Evolutionary conservation across 441 rosid genomes (phyloP), one percentile per base, ranked within the genome.

Genomic region (Pelargonium cotyledonis): DNA sequence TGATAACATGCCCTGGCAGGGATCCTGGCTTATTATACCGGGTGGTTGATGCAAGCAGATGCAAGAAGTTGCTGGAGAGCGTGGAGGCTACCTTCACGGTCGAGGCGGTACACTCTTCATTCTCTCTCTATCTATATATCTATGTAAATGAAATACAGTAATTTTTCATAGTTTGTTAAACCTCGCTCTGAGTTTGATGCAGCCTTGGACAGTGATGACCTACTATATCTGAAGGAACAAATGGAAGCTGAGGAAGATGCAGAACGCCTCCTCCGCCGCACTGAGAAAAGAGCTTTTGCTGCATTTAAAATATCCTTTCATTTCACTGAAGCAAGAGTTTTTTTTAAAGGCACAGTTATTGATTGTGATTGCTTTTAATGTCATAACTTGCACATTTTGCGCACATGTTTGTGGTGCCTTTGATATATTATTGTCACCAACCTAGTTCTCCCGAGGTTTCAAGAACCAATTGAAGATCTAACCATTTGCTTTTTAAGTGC

Each of bases 41-140:
- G 89, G 80, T 40, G 81, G 80, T 70, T 86, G 78, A 89, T 85
- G 80, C 84, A 68, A 81, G 73, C 86, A 94, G 99, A 94, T 94
- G 99, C 99, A 94, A 84, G 99, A 94, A 78, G 97, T 91, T 82
- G 99, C 99, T 72, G 99, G 99, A 78, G 99, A 94, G 75, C 97
- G 96, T 71, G 99, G 99, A 18, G 99, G 99, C 72, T 91, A 94
- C 73, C 99, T 94, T 79, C 99, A 94, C 73, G 99, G 99, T 18
- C 82, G 99, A 60, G 99, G 99, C 79, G 99, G 99, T 91, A 87
- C 10, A 66, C n/a, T 19, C 1, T 19, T 49, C 15, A 16, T 12
- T 63, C n/a, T 43, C 8, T 16, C 19, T 23, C 65, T 72, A 35
- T 49, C 11, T 46, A 41, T 8, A 9, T 21, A 12, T 1, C 15